phyloP scores from a whole-genome alignment of 202 grass and related monocot species.

The Carex arenaria region DNA sequence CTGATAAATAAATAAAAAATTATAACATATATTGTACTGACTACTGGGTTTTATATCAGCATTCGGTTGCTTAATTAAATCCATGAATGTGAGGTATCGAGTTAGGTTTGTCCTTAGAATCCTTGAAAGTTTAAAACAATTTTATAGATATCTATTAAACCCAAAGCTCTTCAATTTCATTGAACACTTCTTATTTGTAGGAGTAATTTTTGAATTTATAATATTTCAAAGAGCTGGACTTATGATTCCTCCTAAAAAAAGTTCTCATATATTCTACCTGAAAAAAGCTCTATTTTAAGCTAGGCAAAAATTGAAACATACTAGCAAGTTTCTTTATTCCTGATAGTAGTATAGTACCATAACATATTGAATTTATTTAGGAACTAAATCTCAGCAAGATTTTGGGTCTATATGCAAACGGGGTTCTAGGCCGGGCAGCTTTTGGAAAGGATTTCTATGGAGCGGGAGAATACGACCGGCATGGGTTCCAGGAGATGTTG shows the following conservation, averaged over 20 bases:
- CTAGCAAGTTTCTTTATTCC: not conserved
- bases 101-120: not conserved
- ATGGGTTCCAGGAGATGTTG: slow-evolving; percentile 39
- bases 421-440: slow-evolving; percentile 43
- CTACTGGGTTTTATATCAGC: not conserved
- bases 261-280: not conserved
- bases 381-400: slow-evolving; percentile 49
- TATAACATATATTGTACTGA: not conserved
- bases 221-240: not conserved
- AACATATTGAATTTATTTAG: not conserved
- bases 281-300: not conserved
- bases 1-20: not conserved
- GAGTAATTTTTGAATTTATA: not conserved
- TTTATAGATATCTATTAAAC: no score
- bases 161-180: not conserved
- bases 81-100: not conserved
- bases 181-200: not conserved
- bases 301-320: not conserved
- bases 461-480: slow-evolving; percentile 25
- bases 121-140: not conserved
- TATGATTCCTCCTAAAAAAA: not conserved
- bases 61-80: not conserved
- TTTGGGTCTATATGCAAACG: slow-evolving; percentile 45
- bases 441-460: slow-evolving; percentile 21
- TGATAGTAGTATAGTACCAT: not conserved